Conservation (phyloP, 176 grass and related monocot genomes). For the Avena insularis region DNA sequence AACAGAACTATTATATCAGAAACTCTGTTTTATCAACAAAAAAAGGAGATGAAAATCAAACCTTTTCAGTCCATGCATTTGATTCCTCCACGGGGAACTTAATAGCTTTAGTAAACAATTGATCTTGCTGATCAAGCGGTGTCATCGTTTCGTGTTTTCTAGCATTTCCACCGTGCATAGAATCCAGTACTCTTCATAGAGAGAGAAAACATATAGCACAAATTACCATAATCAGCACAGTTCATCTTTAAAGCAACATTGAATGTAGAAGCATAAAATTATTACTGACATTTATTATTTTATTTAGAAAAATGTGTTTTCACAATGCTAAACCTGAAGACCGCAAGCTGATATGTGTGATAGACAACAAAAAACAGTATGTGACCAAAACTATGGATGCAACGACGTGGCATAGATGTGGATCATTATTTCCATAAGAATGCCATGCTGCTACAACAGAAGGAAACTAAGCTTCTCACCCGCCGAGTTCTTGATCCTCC, state of each 20-base stretch:
- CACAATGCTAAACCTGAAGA: neutral
- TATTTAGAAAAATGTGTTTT: neutral
- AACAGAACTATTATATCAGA: slow-evolving; percentile 15
- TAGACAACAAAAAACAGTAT: slow-evolving; percentile 12
- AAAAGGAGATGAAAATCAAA: slow-evolving; percentile 26
- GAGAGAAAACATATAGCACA: slow-evolving; percentile 7
- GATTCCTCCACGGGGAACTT: slow-evolving; percentile 83
- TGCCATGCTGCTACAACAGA: slow-evolving; percentile 15
- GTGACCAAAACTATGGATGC: slow-evolving; percentile 28
- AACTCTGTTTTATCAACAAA: slow-evolving; percentile 25
- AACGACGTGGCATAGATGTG: slow-evolving; percentile 16
- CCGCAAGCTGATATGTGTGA: neutral
- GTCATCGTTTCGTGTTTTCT: slow-evolving; percentile 75
- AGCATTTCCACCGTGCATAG: slow-evolving; percentile 59
- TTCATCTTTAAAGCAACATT: neutral
- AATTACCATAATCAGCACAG: slow-evolving; percentile 13
- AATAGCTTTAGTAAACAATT: slow-evolving; percentile 82
- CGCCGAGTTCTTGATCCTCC: slow-evolving; percentile 71
- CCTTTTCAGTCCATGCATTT: slow-evolving; percentile 96
- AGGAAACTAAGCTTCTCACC: slow-evolving; percentile 55
- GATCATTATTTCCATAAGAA: neutral
- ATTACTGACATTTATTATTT: slow-evolving; percentile 12
- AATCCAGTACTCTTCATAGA: slow-evolving; percentile 70
- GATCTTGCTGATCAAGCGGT: slow-evolving; percentile 87
- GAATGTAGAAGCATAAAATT: neutral